These are phyloP conservation scores for Solioccasus polychromus DNA, from an alignment of 768 basidiomycete species.

Conservation along the genomic window DNA sequence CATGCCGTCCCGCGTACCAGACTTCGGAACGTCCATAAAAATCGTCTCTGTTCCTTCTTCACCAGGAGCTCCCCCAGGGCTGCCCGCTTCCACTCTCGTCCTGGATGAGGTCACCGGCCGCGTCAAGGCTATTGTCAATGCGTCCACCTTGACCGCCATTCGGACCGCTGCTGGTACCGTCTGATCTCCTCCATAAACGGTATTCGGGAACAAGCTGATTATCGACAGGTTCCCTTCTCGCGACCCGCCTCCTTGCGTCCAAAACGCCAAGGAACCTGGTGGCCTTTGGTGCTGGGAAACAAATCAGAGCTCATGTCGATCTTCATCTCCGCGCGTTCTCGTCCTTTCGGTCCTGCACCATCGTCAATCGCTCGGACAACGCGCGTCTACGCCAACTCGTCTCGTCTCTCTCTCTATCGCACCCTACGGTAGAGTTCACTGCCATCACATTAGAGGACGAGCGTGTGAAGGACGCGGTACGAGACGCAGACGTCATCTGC, in stretches of 20 bases:
- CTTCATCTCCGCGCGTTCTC: conserved; percentile 59
- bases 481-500: conserved; percentile 51
- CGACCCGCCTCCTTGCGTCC: conserved; percentile 52
- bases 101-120: conserved; percentile 68
- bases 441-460: conserved; percentile 11
- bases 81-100: conserved; percentile 79
- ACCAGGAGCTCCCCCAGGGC: conserved; percentile 44
- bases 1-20: too few species aligned
- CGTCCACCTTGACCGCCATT: conserved; percentile 72
- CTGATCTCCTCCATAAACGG: background rate
- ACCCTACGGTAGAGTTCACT: conserved; percentile 25
- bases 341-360: conserved; percentile 49
- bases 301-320: conserved; percentile 62
- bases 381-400: conserved; percentile 43
- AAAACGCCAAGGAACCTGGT: conserved; percentile 45
- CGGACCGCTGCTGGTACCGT: conserved; percentile 68
- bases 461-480: conserved; percentile 13
- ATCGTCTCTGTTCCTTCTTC: conserved; percentile 70
- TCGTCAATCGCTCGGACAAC: conserved; percentile 71
- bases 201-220: background rate
- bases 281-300: conserved; percentile 72
- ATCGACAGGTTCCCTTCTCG: conserved; percentile 61
- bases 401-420: conserved; percentile 22
- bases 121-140: conserved; percentile 77
- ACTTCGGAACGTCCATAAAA: conserved; percentile 64